Evolutionary conservation across 140 eudicot species (phyloP).

Genomic region (Flaveria floridana): DNA sequence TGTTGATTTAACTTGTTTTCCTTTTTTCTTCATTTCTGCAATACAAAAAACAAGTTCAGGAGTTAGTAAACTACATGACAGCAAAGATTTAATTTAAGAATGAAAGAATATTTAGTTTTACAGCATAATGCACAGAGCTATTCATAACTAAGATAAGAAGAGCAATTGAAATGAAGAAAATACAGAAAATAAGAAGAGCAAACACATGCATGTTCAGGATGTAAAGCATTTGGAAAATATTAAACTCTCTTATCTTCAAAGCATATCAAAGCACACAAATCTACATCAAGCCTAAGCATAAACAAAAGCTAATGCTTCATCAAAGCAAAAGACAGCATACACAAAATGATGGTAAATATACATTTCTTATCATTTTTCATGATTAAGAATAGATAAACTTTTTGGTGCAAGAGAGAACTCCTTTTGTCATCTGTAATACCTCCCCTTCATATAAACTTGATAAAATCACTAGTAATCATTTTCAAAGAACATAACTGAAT

Average conservation of each 20-base stretch:
- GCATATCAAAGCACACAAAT: neutral
- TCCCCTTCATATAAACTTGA: neutral
- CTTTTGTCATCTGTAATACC: neutral
- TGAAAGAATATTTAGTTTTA: neutral
- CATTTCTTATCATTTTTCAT: neutral
- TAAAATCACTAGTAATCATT: neutral
- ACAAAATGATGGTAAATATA: neutral
- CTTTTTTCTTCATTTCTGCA: conserved; percentile 42
- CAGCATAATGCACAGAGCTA: neutral
- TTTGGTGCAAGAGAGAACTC: neutral
- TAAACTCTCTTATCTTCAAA: neutral
- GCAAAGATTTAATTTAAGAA: neutral
- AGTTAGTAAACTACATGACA: neutral
- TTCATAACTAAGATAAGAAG: neutral
- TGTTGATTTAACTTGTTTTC: conserved; percentile 29
- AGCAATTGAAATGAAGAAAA: conserved; percentile 3
- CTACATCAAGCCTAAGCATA: neutral
- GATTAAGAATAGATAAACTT: neutral
- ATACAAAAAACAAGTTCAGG: conserved; percentile 10
- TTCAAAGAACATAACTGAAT: neutral
- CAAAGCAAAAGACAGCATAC: neutral
- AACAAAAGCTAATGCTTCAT: neutral
- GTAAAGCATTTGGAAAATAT: neutral
- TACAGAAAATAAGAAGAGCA: neutral
- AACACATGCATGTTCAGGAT: neutral